A percentile compares a stretch with the other conserved stretches of the same genome.
Conservation (phyloP, 257 asterid species). For the Lavandula angustifolia region DNA sequence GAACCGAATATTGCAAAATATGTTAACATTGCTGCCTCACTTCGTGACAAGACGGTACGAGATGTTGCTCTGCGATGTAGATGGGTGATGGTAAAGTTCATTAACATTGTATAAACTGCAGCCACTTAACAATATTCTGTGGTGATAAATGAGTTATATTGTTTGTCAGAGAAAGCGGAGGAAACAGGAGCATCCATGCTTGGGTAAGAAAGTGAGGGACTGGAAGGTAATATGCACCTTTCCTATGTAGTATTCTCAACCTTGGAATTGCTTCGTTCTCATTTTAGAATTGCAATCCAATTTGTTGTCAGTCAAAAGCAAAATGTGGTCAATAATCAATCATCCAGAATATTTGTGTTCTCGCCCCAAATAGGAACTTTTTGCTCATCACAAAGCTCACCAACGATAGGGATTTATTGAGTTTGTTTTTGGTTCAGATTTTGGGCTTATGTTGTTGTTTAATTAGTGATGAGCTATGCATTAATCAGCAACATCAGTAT, state of each 20-base stretch:
- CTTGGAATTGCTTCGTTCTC: constrained; percentile 17
- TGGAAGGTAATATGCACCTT: constrained; percentile 54
- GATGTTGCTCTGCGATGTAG: constrained; percentile 96
- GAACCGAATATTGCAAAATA: constrained; percentile 76
- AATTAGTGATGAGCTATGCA: too few relatives aligned
- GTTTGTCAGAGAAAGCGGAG: constrained; percentile 78
- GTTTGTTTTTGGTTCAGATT: too few relatives aligned
- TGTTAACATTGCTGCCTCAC: constrained; percentile 75
- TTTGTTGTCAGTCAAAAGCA: constrained; percentile 21
- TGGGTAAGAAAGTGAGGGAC: constrained; percentile 64
- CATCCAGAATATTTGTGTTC: background rate
- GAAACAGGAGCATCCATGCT: constrained; percentile 67
- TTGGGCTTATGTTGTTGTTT: too few relatives aligned
- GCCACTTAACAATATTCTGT: constrained; percentile 9
- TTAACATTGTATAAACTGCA: constrained; percentile 29
- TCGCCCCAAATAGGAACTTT: constrained; percentile 6
- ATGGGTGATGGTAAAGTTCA: constrained; percentile 75
- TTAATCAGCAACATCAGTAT: too few relatives aligned
- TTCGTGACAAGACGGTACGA: constrained; percentile 80
- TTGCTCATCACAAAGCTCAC: too few relatives aligned
- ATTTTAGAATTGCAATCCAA: constrained; percentile 3
- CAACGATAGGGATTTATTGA: too few relatives aligned
- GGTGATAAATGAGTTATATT: constrained; percentile 31
- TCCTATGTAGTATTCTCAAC: background rate
- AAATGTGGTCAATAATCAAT: constrained; percentile 20